Evolutionary conservation across 345 rosid species (phyloP).

Genomic region (Syzygium grande): DNA sequence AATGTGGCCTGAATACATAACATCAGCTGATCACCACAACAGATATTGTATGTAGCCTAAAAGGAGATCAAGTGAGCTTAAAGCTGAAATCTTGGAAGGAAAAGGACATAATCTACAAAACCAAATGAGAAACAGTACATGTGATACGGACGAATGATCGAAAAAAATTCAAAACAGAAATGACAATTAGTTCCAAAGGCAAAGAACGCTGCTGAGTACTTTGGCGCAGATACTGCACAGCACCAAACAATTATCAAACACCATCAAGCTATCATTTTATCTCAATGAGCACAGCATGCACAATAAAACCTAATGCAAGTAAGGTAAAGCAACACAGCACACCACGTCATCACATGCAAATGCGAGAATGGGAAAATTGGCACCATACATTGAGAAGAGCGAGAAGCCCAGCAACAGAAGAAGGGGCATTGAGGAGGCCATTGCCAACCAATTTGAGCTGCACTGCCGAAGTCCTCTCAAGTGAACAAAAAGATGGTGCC

Average conservation of each 20-base stretch:
- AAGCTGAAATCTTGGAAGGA: neutral
- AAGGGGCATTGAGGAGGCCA: slow-evolving; percentile 37
- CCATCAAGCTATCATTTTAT: neutral
- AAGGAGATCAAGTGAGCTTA: neutral
- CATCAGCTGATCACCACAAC: neutral
- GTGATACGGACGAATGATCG: neutral
- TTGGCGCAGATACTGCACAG: neutral
- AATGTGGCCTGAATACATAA: neutral
- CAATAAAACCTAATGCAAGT: neutral
- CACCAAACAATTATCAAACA: neutral
- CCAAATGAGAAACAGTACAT: neutral
- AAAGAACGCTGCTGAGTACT: neutral
- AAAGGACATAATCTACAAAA: neutral
- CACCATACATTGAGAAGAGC: slow-evolving; percentile 43
- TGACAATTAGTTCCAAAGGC: neutral
- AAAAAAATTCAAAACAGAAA: neutral
- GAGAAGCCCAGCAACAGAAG: slow-evolving; percentile 40
- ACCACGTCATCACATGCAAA: neutral
- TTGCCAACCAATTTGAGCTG: slow-evolving; percentile 51
- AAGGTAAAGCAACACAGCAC: neutral
- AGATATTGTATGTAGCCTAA: neutral
- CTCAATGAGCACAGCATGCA: neutral
- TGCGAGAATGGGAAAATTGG: neutral
- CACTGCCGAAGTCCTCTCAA: slow-evolving; percentile 13
- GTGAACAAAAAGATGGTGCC: slow-evolving; percentile 28